Percentiles rank a stretch among this genome's conserved stretches.
Conservation (phyloP, 2,329 filamentous ascomycete species). For the Allantophomopsis cytisporea region DNA sequence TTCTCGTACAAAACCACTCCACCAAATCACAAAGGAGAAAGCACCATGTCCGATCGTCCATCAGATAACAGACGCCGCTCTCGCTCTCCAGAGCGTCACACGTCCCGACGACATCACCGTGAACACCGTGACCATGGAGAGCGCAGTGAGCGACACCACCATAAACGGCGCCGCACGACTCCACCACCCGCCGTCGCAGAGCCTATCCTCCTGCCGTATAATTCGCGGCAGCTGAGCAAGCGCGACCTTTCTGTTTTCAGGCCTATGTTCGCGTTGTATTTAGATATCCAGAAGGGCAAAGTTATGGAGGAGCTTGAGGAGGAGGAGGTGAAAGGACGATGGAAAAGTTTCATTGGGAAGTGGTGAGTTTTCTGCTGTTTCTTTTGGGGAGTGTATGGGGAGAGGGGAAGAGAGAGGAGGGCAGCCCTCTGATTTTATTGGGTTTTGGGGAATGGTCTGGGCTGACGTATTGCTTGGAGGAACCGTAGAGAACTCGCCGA, state of each 20-base stretch:
- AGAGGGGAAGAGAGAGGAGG: neutral
- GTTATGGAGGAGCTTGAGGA: slow-evolving; percentile 56
- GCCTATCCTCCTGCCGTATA: slow-evolving; percentile 41
- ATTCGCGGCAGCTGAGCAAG: slow-evolving; percentile 52
- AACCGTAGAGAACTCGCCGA: slow-evolving; percentile 78
- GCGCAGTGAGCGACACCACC: slow-evolving; percentile 13
- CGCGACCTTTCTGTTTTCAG: slow-evolving; percentile 52
- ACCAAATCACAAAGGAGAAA: neutral
- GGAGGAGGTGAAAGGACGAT: slow-evolving; percentile 67
- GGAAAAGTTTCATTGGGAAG: slow-evolving; percentile 85
- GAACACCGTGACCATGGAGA: slow-evolving; percentile 6
- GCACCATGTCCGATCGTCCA: slow-evolving; percentile 1
- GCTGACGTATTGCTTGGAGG: slow-evolving; percentile 37
- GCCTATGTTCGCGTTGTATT: slow-evolving; percentile 68
- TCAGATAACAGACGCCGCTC: slow-evolving; percentile 3
- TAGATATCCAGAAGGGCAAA: slow-evolving; percentile 76
- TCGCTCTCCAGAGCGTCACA: slow-evolving; percentile 4
- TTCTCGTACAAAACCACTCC: neutral
- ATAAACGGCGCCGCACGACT: slow-evolving; percentile 18
- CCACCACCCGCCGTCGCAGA: slow-evolving; percentile 2
- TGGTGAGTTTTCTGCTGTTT: slow-evolving; percentile 42
- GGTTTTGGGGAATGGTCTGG: neutral
- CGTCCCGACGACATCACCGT: slow-evolving; percentile 4
- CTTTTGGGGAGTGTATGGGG: slow-evolving; percentile 1
- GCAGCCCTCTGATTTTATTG: neutral